Base-by-base conservation (phyloP, 1,139 yeast species). In the Geotrichum citri-aurantii region DNA sequence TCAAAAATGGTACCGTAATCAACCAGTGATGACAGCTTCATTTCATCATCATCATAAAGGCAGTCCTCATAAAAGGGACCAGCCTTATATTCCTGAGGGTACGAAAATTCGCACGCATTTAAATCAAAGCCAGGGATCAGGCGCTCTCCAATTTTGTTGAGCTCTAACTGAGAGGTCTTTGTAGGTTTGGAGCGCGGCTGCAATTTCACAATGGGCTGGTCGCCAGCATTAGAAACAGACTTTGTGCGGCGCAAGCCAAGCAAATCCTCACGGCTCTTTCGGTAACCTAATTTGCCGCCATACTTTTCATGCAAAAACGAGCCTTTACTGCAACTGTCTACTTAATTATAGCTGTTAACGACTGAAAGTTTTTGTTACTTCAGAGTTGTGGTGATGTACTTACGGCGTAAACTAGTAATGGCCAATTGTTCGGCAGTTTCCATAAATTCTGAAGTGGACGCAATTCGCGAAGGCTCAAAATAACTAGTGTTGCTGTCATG, bases 31-130 rank as follows among this genome's bases (percentile, higher is more conserved):
- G 48, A 55, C n/a, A 59, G 29, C 17, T 54, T 54, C 59, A 56
- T 59, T n/a, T 55, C 61, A 47, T 59, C 59, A 26, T 59, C 58
- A 27, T 59, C 61, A 17, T 56, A 57, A 23, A 53, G 24, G 44
- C 61, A 53, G 37, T 59, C 61, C 23, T 59, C 61, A 33, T 53
- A 59, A 48, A 59, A 33, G 4, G 61, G 61, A 8, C 58, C 61
- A 14, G 56, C 52, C 19, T 52, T 54, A 23, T 42, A 48, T 23
- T 59, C 61, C 4, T 55, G 50, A 6, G 58, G 27, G 29, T 59
- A 50, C 2, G 29, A 33, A 42, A 54, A 55, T 21, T 48, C 48
- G 54, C 52, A 56, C 17, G 42, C 27, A n/a, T 50, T 21, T 17
- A 59, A 26, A 44, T 59, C 59, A 24, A 59, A 21, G 10, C 54